Evolutionary conservation across 108 stramenopile species (phyloP), one percentile per base, ranked within the genome.

Genomic region (Parietichytrium sp.): DNA sequence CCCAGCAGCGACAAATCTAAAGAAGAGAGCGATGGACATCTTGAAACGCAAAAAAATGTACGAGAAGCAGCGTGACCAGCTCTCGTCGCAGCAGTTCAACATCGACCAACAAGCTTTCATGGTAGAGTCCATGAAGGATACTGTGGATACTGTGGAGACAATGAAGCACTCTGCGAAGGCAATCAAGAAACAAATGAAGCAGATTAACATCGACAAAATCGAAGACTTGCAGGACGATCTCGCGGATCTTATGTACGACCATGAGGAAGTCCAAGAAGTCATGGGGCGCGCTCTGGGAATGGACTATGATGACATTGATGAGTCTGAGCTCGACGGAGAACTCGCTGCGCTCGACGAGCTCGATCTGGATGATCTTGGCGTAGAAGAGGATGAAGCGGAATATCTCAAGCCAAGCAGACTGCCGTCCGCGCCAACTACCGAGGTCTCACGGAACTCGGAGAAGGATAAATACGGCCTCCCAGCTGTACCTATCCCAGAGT

Each of bases 11-110:
- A 92, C 93, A 54, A 87, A 93, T 53, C 81, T 86, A 42, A 54
- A 93, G 3, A 94, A 94, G 79, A 92, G 96, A 29, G 96, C 94
- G 78, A 89, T 96, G 92, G 94, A 93, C 49, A 88, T 94, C 12
- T 84, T 98, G 48, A 96, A 96, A 84, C 91, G 96, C 20, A 98
- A 98, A 85, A 88, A 92, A 51, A 97, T 97, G 96, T 98, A 97
- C 86, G 96, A 98, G 85, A 84, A 91, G 72, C 96, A 98, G 87
- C 89, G 98, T 38, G 98, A 98, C 82, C 93, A 93, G 84, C 83
- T 96, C 50, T 91, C 92, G 13, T 93, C 90, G 13, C 98, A 98
- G 82, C 91, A 93, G 89, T 97, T 97, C 87, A 98, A 97, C 88
- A 92, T 98, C 49, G 98, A 98, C 81, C 96, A 96, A 86, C 94